Evolutionary conservation across 2,329 filamentous ascomycete genomes (phyloP), one percentile per base, ranked within the genome.

Genomic region (Diplodia seriata): DNA sequence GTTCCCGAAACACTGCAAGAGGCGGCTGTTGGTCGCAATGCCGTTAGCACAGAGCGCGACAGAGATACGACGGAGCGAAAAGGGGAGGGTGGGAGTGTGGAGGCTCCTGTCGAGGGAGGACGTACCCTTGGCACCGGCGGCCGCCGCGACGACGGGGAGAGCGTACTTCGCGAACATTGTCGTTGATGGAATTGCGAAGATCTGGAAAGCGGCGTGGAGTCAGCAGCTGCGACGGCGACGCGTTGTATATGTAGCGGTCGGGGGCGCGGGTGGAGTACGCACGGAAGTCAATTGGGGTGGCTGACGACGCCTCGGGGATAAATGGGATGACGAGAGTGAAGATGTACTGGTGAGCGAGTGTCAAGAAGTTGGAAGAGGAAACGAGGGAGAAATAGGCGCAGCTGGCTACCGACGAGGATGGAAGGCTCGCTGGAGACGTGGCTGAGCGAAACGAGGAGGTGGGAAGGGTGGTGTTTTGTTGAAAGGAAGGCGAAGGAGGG

Each of bases 151-250:
- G 69, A 81, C 84, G 69, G 87, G 85, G 70, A 88, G 77, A 72
- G 85, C 78, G 79, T 85, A 84, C 78, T 84, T 87, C 75, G 81
- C 76, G 79, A 85, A 81, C 83, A 87, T 87, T 78, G 78, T 81
- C 70, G 70, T 75, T 70, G 63, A 72, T 70, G 66, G 67, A 59
- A 71, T 70, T 69, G 67, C 71, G 68, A 67, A 72, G 73, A 36
- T 63, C 59, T 63, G 75, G 75, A 73, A 50, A 69, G 68, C 50
- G 69, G 40, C 43, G 40, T 26, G 67, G 50, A 61, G 71, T 77
- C 70, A 77, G 75, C 68, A 66, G 68, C 71, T 71, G 73, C 71
- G 67, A 26, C 18, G 63, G 40, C 6, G 56, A 38, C 66, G 69
- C 69, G 72, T 68, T 71, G 70, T 64, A 61, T 54, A 50, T 55